Conservation (phyloP, 805 yeast species). For the Tetrapisispora taiwanensis region DNA sequence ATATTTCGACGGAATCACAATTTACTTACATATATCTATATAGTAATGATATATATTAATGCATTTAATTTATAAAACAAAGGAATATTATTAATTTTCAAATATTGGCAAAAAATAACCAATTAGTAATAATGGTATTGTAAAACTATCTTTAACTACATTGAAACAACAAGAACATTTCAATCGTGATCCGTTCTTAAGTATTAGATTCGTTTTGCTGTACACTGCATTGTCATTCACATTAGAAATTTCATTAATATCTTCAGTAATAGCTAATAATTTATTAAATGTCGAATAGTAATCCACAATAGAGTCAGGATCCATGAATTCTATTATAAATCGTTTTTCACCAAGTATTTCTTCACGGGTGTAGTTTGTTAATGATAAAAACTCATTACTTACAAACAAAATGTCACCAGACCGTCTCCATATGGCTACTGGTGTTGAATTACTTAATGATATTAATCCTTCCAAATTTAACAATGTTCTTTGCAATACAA, state of each 20-base stretch:
- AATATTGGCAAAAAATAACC: constrained; percentile 72
- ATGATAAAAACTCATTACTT: constrained; percentile 60
- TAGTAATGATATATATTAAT: no score
- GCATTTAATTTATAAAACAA: no score
- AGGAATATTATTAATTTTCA: not conserved
- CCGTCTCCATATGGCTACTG: constrained; percentile 77
- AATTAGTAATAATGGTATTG: constrained; percentile 72
- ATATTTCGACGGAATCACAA: no score
- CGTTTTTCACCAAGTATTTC: constrained; percentile 50
- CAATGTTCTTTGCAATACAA: constrained; percentile 46
- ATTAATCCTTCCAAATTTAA: constrained; percentile 45
- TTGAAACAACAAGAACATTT: constrained; percentile 80
- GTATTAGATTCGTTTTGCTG: constrained; percentile 31
- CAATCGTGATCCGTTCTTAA: constrained; percentile 33
- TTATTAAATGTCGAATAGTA: constrained; percentile 61
- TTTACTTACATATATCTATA: no score
- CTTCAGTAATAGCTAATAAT: constrained; percentile 46
- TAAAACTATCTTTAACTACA: constrained; percentile 72
- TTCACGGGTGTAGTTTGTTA: constrained; percentile 53
- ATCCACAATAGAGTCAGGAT: constrained; percentile 60
- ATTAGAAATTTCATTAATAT: constrained; percentile 1
- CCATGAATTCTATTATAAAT: constrained; percentile 75
- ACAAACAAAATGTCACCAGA: constrained; percentile 78
- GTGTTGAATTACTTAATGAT: constrained; percentile 49
- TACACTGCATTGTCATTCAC: constrained; percentile 15